phyloP scores from a whole-genome alignment of 176 grass and related monocot genomes.

The Avena sativa region DNA sequence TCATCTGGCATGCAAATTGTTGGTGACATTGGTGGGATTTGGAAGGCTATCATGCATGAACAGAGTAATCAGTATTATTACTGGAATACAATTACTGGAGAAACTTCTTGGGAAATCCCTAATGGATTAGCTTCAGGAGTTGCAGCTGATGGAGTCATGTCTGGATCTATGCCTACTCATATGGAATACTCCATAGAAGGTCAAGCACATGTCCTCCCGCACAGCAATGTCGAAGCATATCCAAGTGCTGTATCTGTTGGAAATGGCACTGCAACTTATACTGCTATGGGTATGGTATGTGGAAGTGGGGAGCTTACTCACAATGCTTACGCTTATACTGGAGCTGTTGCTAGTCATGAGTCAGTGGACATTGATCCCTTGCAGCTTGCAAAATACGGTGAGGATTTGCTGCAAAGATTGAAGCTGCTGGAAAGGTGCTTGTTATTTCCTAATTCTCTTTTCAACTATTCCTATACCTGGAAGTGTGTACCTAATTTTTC shows the following conservation, averaged over 20 bases:
- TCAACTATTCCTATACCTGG: slow-evolving; percentile 20
- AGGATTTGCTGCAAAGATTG: slow-evolving; percentile 80
- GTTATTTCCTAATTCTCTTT: slow-evolving; percentile 29
- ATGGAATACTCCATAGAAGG: slow-evolving; percentile 47
- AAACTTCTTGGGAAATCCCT: slow-evolving; percentile 97
- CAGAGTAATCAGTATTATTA: slow-evolving; percentile 93
- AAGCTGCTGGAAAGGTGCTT: slow-evolving; percentile 66
- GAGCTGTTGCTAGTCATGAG: slow-evolving; percentile 37
- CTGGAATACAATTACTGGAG: slow-evolving; percentile 95
- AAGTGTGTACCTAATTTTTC: slow-evolving; percentile 27
- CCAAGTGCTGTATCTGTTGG: slow-evolving; percentile 46
- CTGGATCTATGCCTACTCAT: slow-evolving; percentile 42
- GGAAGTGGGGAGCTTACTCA: slow-evolving; percentile 51
- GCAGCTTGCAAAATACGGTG: slow-evolving; percentile 84
- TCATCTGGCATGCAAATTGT: slow-evolving; percentile 78
- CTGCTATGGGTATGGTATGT: slow-evolving; percentile 46
- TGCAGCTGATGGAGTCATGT: slow-evolving; percentile 42
- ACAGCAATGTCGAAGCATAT: slow-evolving; percentile 53
- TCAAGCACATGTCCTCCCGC: slow-evolving; percentile 46
- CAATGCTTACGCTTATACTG: slow-evolving; percentile 54
- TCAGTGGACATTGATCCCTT: slow-evolving; percentile 68
- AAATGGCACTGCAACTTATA: slow-evolving; percentile 48
- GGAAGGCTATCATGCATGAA: slow-evolving; percentile 90
- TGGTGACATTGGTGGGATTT: slow-evolving; percentile 73
- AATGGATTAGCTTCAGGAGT: slow-evolving; percentile 44